These are phyloP conservation scores for Fusarium sp. DNA, from an alignment of 2,329 filamentous ascomycete species.

Conservation along the genomic window DNA sequence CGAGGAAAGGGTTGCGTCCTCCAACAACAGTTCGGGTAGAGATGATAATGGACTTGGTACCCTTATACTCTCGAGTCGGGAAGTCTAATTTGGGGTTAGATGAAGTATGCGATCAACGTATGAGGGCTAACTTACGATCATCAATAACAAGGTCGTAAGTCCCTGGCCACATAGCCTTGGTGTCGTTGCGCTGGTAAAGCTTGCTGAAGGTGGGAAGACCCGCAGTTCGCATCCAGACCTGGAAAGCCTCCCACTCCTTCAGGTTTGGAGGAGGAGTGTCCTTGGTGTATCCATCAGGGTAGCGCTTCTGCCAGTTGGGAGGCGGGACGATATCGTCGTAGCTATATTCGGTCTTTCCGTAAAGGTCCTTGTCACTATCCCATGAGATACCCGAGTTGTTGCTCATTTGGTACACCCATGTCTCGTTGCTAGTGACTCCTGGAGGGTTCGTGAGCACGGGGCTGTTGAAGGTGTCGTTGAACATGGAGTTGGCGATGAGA, in stretches of 20 bases:
- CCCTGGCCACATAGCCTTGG: constrained; percentile 73
- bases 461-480: constrained; percentile 88
- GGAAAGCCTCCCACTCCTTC: constrained; percentile 83
- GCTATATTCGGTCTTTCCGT: constrained; percentile 76
- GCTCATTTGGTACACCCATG: constrained; percentile 78
- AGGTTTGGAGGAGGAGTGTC: constrained; percentile 77
- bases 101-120: background rate
- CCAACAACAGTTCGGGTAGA: constrained; percentile 93
- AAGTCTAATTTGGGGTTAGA: constrained; percentile 71
- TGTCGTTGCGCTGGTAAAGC: constrained; percentile 85
- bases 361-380: constrained; percentile 84
- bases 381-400: constrained; percentile 84
- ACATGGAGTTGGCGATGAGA: constrained; percentile 94
- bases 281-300: constrained; percentile 75
- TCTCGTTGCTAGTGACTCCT: constrained; percentile 47
- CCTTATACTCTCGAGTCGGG: constrained; percentile 80
- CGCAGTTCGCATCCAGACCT: constrained; percentile 99
- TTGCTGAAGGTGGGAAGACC: constrained; percentile 96
- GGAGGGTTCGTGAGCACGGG: constrained; percentile 70
- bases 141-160: constrained; percentile 82
- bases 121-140: constrained; percentile 72
- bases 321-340: constrained; percentile 78
- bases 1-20: constrained; percentile 93
- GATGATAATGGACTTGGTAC: constrained; percentile 90
- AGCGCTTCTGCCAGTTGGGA: constrained; percentile 83